phyloP scores from a whole-genome alignment of 164 flowering plant genomes.

The Amborella trichopoda region DNA sequence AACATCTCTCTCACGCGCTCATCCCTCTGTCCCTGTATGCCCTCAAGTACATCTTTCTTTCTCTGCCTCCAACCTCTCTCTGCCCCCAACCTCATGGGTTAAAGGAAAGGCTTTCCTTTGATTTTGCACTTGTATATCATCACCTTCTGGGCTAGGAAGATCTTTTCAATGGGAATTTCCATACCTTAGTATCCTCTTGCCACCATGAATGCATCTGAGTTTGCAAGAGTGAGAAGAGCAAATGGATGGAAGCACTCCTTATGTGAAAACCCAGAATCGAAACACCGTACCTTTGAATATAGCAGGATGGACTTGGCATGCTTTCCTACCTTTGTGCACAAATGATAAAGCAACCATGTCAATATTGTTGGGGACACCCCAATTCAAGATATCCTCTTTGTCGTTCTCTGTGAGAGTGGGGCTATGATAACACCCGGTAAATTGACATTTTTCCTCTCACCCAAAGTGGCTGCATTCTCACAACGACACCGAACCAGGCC shows the following conservation, averaged over 20 bases:
- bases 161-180: constrained; percentile 91
- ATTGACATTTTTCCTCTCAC: constrained; percentile 83
- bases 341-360: constrained; percentile 87
- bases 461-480: constrained; percentile 62
- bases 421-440: constrained; percentile 81
- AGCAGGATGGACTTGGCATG: constrained; percentile 59
- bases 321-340: constrained; percentile 83
- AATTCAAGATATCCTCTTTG: constrained; percentile 62
- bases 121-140: constrained; percentile 91
- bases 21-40: too few relatives aligned
- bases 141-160: constrained; percentile 85
- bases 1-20: too few relatives aligned
- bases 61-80: too few relatives aligned
- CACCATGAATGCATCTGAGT: constrained; percentile 85
- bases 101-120: constrained; percentile 68
- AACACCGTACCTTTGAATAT: constrained; percentile 60
- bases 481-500: constrained; percentile 79
- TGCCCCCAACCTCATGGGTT: too few relatives aligned
- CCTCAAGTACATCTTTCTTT: too few relatives aligned
- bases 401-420: constrained; percentile 87
- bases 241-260: background rate
- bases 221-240: constrained; percentile 31
- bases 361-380: constrained; percentile 89
- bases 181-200: constrained; percentile 92
- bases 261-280: too few relatives aligned